A percentile compares a stretch with the other conserved stretches of the same genome.
phyloP scores from a whole-genome alignment of 371 early-diverging fungal genomes.

The Mucor ambiguus region DNA sequence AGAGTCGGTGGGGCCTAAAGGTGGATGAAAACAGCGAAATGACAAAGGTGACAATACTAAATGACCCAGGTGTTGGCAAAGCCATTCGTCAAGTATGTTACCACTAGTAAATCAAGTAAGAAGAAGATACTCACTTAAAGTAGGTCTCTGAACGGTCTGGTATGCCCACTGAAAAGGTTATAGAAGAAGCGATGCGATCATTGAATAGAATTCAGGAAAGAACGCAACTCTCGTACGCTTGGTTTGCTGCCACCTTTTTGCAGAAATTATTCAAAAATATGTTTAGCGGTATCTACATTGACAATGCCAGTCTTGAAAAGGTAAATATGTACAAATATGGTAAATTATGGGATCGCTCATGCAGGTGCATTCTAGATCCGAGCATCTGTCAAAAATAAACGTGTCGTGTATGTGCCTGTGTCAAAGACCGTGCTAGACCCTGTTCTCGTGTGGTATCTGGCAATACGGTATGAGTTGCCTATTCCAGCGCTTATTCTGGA shows the following conservation, averaged over 20 bases:
- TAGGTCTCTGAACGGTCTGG: constrained; percentile 33
- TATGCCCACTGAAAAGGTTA: constrained; percentile 24
- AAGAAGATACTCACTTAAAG: not conserved
- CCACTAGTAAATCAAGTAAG: not conserved
- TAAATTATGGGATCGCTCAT: not conserved
- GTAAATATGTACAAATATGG: constrained; percentile 10
- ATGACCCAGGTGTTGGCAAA: constrained; percentile 28
- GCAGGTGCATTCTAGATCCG: constrained; percentile 14
- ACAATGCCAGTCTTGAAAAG: constrained; percentile 17
- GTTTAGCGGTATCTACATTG: constrained; percentile 31
- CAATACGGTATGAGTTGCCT: constrained; percentile 34
- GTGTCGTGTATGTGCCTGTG: constrained; percentile 36
- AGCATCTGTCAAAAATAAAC: constrained; percentile 18
- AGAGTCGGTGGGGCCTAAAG: constrained; percentile 15
- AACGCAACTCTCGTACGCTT: constrained; percentile 38
- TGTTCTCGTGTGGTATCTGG: constrained; percentile 34
- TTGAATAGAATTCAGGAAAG: constrained; percentile 32
- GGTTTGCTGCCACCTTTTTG: constrained; percentile 37
- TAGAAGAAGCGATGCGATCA: constrained; percentile 26
- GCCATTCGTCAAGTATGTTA: constrained; percentile 22
- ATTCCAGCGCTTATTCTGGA: constrained; percentile 31
- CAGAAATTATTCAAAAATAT: constrained; percentile 26
- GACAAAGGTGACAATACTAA: constrained; percentile 26
- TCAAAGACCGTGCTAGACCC: constrained; percentile 36
- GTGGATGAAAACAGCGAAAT: constrained; percentile 30